phyloP scores from a whole-genome alignment of 805 yeast species.

The Candida tibetensis region DNA sequence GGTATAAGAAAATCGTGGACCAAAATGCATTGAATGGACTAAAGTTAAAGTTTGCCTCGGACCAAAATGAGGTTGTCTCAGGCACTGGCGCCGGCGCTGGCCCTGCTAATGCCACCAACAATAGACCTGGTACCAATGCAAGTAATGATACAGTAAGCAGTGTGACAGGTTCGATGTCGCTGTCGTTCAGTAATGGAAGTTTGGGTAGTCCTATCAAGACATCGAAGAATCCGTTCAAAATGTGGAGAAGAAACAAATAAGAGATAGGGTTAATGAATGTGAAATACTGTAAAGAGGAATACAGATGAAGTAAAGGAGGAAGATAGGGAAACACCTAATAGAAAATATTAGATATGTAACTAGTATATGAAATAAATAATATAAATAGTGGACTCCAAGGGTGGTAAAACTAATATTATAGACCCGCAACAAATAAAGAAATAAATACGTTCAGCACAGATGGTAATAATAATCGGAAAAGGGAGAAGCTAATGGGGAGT shows the following conservation, averaged over 20 bases:
- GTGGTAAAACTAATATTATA: too few species aligned
- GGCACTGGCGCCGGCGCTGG: constrained; percentile 7
- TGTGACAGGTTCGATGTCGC: constrained; percentile 10
- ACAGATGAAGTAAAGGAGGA: too few species aligned
- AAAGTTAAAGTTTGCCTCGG: constrained; percentile 30
- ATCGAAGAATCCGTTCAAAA: constrained; percentile 38
- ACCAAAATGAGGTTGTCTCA: constrained; percentile 5
- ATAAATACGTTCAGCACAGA: too few species aligned
- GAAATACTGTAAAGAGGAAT: too few species aligned
- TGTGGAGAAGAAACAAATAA: constrained; percentile 32
- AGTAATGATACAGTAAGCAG: not conserved
- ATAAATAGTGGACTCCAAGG: too few species aligned
- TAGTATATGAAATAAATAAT: too few species aligned
- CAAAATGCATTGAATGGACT: constrained; percentile 28
- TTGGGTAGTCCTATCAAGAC: constrained; percentile 21
- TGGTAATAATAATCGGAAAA: too few species aligned
- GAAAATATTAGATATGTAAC: too few species aligned
- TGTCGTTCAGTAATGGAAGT: constrained; percentile 23
- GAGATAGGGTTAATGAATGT: too few species aligned
- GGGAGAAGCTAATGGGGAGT: too few species aligned
- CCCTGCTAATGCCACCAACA: constrained; percentile 3
- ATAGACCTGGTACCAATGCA: not conserved
- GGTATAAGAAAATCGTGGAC: constrained; percentile 29
- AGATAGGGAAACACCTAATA: too few species aligned
- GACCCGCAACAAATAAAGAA: too few species aligned